These are phyloP conservation scores for Dactylellina sp. DNA, from an alignment of 2,329 filamentous ascomycete species.

Conservation along the genomic window DNA sequence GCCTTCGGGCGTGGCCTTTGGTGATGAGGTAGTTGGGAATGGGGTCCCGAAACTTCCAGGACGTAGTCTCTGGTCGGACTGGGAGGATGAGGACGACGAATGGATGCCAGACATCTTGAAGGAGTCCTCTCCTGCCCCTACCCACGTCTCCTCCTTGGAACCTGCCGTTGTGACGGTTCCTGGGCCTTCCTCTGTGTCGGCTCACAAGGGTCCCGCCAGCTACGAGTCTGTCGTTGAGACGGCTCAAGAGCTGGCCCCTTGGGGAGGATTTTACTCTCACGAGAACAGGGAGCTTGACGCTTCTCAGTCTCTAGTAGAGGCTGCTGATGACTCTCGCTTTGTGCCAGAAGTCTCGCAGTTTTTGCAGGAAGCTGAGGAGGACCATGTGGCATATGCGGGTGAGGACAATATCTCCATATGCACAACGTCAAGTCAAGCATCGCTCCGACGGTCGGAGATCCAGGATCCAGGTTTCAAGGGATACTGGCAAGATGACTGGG, in stretches of 20 bases:
- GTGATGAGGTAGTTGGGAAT: constrained; percentile 1
- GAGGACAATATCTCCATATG: not conserved
- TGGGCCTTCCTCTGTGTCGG: constrained; percentile 17
- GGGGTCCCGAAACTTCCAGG: not conserved
- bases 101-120: constrained; percentile 39
- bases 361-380: constrained; percentile 1
- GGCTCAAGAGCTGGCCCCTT: constrained; percentile 7
- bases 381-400: not conserved
- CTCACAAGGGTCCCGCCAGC: constrained; percentile 13
- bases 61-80: constrained; percentile 20
- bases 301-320: not conserved
- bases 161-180: constrained; percentile 25
- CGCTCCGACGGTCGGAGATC: constrained; percentile 1
- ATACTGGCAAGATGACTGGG: constrained; percentile 27
- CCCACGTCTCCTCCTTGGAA: constrained; percentile 6
- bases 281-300: not conserved
- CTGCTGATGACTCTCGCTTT: constrained; percentile 3
- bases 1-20: not conserved
- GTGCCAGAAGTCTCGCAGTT: constrained; percentile 10
- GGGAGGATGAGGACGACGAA: constrained; percentile 38
- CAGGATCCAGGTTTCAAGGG: constrained; percentile 23
- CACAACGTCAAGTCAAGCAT: not conserved
- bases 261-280: not conserved
- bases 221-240: constrained; percentile 20
- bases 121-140: not conserved